Evolutionary conservation across 106 monocot genomes (phyloP).

Genomic region (Chionographis japonica): DNA sequence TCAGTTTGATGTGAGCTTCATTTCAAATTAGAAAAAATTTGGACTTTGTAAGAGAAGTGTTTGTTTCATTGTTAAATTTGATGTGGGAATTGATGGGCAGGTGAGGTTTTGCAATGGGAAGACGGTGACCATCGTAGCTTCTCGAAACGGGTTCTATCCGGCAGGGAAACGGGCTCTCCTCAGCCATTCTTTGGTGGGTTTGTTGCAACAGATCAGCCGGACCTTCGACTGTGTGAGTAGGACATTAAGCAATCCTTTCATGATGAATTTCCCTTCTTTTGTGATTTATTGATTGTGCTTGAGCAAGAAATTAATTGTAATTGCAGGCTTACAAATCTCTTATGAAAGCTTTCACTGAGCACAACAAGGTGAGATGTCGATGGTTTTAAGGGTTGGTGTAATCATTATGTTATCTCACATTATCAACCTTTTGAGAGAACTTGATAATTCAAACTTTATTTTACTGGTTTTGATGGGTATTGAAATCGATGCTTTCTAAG

Average conservation of each 20-base stretch:
- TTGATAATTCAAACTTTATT: too few species aligned
- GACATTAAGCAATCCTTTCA: neutral
- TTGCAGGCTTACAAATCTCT: slow-evolving; percentile 90
- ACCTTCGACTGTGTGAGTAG: slow-evolving; percentile 74
- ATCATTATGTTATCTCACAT: too few species aligned
- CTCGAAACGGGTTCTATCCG: slow-evolving; percentile 70
- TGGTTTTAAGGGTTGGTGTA: too few species aligned
- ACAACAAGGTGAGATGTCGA: slow-evolving; percentile 70
- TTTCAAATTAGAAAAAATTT: neutral
- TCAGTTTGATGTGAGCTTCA: slow-evolving; percentile 78
- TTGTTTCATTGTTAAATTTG: neutral
- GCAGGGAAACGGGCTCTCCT: slow-evolving; percentile 59
- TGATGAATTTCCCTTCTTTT: neutral
- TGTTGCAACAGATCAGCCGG: slow-evolving; percentile 80
- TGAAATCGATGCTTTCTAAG: too few species aligned
- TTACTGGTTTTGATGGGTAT: too few species aligned
- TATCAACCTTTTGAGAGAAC: too few species aligned
- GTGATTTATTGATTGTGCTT: neutral
- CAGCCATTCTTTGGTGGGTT: slow-evolving; percentile 66
- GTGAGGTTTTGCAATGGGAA: slow-evolving; percentile 86
- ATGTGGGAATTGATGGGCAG: slow-evolving; percentile 26
- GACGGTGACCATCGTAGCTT: slow-evolving; percentile 68
- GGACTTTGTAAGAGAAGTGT: neutral
- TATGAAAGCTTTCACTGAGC: slow-evolving; percentile 91
- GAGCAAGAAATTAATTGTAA: slow-evolving; percentile 1